Base-by-base conservation (phyloP, 441 rosid genomes). In the Populus hybrid region DNA sequence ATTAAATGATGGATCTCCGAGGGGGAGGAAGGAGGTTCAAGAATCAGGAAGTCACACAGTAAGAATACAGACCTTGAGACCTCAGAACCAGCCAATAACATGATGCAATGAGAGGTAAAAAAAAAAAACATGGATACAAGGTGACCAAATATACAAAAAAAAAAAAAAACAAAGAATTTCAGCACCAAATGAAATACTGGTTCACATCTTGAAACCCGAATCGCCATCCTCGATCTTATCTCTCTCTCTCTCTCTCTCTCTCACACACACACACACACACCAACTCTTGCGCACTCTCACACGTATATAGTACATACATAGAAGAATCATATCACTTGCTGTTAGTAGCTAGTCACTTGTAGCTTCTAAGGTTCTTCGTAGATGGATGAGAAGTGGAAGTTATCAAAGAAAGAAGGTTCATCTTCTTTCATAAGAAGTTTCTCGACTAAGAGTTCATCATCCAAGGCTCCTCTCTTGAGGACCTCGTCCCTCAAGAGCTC, bases 361-460 rank as follows among this genome's bases (percentile, higher is more conserved):
- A 12, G 35, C 10, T 36, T 26, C 36, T 66, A 34, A n/a, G 70
- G 21, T 36, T 30, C 32, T 36, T 30, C 32, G 32, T 18, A 71
- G 64, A 93, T 91, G 97, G 97, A 95, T 77, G 95, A 91, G 87
- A 91, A 92, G 82, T 95, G 96, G 97, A 91, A 91, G 81, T 78
- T 81, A 74, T 86, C 93, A 20, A 93, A 86, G 87, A 92, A 86
- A 83, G 92, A 87, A 61, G 77, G 78, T 75, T 85, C 89, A 5
- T 73, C 84, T 72, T 75, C 78, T 38, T 87, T 94, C 79, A 84
- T 88, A 1, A 90, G 97, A 80, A 93, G 97, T 80, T 90, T 84
- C 81, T 93, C 98, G 46, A 86, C 95, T 8, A 93, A 85, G 83
- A 10, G 9, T 14, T 5, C 66, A 50, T 36, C 63, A 30, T 83